Conservation (phyloP, 1,284 basidiomycete species). For the Tremellales sp. region DNA sequence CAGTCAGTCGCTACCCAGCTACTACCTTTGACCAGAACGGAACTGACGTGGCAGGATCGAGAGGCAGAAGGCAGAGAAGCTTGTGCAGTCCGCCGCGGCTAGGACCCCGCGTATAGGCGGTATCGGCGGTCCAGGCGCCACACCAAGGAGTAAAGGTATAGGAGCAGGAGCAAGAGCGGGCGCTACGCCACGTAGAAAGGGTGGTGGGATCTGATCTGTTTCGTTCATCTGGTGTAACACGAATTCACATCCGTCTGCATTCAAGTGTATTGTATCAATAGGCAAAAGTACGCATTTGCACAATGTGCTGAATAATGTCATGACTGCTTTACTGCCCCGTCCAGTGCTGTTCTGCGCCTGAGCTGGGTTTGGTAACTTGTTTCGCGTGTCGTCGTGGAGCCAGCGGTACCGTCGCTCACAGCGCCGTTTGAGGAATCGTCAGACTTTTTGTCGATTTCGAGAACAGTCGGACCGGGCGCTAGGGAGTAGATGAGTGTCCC, state of each 20-base stretch:
- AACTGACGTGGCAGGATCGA: conserved; percentile 29
- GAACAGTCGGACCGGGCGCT: conserved; percentile 6
- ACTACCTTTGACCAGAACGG: not conserved
- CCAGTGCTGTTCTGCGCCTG: not conserved
- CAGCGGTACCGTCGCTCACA: no score
- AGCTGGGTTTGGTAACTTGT: not conserved
- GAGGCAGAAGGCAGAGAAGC: conserved; percentile 57
- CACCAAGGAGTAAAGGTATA: conserved; percentile 63
- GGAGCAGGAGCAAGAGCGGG: conserved; percentile 59
- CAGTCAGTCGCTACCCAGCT: conserved; percentile 56
- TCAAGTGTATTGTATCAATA: not conserved
- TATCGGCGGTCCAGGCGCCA: conserved; percentile 55
- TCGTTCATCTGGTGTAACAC: no score
- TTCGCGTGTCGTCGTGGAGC: not conserved
- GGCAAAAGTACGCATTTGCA: not conserved
- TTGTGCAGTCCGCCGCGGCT: conserved; percentile 58
- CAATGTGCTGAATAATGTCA: not conserved
- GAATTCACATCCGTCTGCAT: no score
- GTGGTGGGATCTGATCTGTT: conserved; percentile 44
- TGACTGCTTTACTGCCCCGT: not conserved
- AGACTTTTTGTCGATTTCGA: not conserved
- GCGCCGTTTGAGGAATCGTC: not conserved
- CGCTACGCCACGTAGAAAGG: conserved; percentile 50
- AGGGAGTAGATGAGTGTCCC: conserved; percentile 29
- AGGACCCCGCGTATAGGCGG: conserved; percentile 69